Conservation (phyloP, 768 basidiomycete genomes). For the Naganishia antarctica region DNA sequence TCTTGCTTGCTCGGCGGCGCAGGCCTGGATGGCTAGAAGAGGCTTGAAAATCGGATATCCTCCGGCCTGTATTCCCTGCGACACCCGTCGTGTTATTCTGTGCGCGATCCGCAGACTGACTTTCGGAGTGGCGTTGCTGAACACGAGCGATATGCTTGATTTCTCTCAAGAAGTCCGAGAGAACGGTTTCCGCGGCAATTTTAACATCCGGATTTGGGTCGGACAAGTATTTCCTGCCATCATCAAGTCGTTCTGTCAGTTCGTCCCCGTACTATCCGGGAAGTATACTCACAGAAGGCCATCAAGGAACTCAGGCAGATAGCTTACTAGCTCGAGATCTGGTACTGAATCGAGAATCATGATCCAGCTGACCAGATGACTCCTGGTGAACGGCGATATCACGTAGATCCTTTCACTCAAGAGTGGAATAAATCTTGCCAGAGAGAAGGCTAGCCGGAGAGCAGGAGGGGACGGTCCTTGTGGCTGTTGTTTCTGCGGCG, state of each 20-base stretch:
- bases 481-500: background rate
- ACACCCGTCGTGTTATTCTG: background rate
- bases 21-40: constrained; percentile 12
- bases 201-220: constrained; percentile 92
- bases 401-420: constrained; percentile 90
- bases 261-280: background rate
- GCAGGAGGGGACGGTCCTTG: background rate
- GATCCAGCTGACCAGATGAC: constrained; percentile 96
- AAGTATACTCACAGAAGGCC: constrained; percentile 65
- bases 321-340: constrained; percentile 88
- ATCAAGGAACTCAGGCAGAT: constrained; percentile 89
- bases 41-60: constrained; percentile 13
- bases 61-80: background rate
- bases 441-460: constrained; percentile 65
- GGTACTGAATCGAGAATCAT: constrained; percentile 92
- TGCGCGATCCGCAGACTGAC: background rate
- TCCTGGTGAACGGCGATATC: constrained; percentile 88
- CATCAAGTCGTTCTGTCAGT: constrained; percentile 46
- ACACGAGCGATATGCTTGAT: constrained; percentile 78
- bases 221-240: constrained; percentile 77
- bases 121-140: constrained; percentile 58
- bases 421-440: constrained; percentile 89
- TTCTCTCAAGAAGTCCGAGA: constrained; percentile 85
- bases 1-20: constrained; percentile 49
- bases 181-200: constrained; percentile 78